Evolutionary conservation across 495 filamentous ascomycete genomes (phyloP).

Genomic region (Talaromyces trachyspermus): DNA sequence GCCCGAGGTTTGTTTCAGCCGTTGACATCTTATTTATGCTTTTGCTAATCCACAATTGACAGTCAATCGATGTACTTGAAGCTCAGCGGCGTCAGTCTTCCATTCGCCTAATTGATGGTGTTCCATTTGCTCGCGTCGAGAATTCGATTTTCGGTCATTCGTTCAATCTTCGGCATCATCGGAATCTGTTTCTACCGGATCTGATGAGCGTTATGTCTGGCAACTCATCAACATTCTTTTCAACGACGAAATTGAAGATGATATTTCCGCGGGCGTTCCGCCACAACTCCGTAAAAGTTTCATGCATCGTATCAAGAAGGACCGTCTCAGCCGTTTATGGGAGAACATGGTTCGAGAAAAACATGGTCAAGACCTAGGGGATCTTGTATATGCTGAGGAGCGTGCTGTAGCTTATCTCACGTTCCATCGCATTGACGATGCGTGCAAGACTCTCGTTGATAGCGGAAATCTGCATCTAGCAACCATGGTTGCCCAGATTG

Average conservation of each 20-base stretch:
- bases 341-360: constrained; percentile 40
- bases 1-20: constrained; percentile 18
- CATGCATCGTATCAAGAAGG: constrained; percentile 45
- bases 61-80: constrained; percentile 30
- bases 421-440: constrained; percentile 67
- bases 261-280: constrained; percentile 37
- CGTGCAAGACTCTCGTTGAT: constrained; percentile 67
- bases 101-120: constrained; percentile 28
- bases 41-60: not conserved
- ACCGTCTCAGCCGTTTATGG: constrained; percentile 42
- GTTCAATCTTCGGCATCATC: constrained; percentile 21
- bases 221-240: constrained; percentile 77
- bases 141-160: constrained; percentile 29
- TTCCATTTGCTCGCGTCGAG: constrained; percentile 30
- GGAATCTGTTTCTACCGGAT: constrained; percentile 15
- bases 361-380: constrained; percentile 38
- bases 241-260: constrained; percentile 52
- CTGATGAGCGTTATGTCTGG: constrained; percentile 38
- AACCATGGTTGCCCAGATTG: constrained; percentile 73
- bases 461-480: constrained; percentile 73
- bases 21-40: not conserved
- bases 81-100: constrained; percentile 29
- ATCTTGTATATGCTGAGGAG: constrained; percentile 59
- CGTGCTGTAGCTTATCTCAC: constrained; percentile 75
- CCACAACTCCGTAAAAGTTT: constrained; percentile 31